phyloP scores from a whole-genome alignment of 2,329 filamentous ascomycete species.

The Colletotrichum nymphaeae region DNA sequence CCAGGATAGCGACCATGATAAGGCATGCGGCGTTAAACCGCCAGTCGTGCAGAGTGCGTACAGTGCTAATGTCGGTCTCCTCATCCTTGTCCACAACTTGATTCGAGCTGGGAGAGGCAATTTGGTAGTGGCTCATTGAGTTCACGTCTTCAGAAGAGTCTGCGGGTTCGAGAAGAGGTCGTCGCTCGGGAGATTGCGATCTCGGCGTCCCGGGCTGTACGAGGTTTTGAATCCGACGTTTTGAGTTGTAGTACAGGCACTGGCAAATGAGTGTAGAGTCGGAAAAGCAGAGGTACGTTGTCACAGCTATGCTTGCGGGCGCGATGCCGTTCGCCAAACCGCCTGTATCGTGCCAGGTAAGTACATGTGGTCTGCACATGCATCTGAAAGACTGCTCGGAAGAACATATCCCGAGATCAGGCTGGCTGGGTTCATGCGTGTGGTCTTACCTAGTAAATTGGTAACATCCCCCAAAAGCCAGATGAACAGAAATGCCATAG shows the following conservation, averaged over 20 bases:
- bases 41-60: neutral
- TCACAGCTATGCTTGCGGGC: slow-evolving; percentile 18
- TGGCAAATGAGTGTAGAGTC: slow-evolving; percentile 28
- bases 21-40: slow-evolving; percentile 19
- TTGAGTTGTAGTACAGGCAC: slow-evolving; percentile 20
- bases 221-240: neutral
- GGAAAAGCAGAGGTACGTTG: slow-evolving; percentile 19
- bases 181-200: neutral
- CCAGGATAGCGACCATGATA: neutral
- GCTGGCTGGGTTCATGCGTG: neutral
- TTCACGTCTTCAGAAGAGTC: neutral
- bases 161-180: neutral
- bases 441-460: slow-evolving; percentile 15
- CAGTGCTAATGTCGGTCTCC: neutral
- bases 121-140: neutral
- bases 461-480: slow-evolving; percentile 19
- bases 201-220: neutral
- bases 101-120: neutral
- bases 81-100: neutral
- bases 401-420: neutral
- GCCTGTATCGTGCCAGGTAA: neutral
- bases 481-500: slow-evolving; percentile 25
- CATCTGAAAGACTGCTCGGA: neutral
- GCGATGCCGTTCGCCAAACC: slow-evolving; percentile 20
- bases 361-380: neutral